These are phyloP conservation scores for Hansenula lynferdii DNA, from an alignment of 1,139 yeast species.

Conservation along the genomic window DNA sequence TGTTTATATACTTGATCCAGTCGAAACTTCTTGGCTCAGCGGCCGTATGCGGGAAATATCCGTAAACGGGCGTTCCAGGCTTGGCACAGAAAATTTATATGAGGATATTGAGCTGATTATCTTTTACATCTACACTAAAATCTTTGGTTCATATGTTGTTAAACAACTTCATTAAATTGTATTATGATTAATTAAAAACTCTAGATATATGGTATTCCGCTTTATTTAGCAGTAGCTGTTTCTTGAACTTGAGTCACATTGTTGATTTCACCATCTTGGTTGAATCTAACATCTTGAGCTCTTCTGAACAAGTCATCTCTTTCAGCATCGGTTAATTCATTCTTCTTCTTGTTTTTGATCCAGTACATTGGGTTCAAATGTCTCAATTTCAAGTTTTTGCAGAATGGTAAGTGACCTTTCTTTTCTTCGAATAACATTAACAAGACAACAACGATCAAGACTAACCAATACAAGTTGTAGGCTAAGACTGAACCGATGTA, in stretches of 20 bases:
- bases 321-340: constrained; percentile 46
- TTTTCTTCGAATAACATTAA: constrained; percentile 67
- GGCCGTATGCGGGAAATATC: neutral
- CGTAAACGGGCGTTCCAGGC: too few species aligned
- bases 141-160: neutral
- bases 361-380: constrained; percentile 64
- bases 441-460: constrained; percentile 43
- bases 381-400: constrained; percentile 42
- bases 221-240: neutral
- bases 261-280: constrained; percentile 13
- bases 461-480: constrained; percentile 76
- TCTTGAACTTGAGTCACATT: neutral
- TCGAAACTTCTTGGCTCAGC: neutral
- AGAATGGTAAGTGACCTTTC: constrained; percentile 52
- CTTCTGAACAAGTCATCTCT: constrained; percentile 46
- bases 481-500: constrained; percentile 79
- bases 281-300: constrained; percentile 29
- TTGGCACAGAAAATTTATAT: too few species aligned
- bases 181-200: too few species aligned
- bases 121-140: too few species aligned
- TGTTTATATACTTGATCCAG: neutral
- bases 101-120: neutral
- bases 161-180: neutral
- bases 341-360: constrained; percentile 58
- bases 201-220: neutral